These are phyloP conservation scores for Didymella pinodella DNA, from an alignment of 2,329 filamentous ascomycete species.

Conservation along the genomic window DNA sequence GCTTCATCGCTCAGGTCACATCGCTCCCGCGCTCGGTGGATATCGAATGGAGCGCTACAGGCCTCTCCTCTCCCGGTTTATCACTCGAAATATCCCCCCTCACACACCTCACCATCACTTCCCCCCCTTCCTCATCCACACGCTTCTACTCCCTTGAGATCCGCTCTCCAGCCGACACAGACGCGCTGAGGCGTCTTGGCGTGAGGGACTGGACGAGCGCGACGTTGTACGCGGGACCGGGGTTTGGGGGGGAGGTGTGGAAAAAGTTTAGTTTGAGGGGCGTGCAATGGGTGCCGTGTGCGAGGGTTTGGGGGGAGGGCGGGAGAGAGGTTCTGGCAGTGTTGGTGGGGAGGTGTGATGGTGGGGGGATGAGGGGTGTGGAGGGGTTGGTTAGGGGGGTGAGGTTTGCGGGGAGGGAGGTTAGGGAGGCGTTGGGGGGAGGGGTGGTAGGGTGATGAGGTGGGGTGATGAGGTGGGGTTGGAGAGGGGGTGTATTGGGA, in stretches of 20 bases:
- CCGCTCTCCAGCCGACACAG: slow-evolving; percentile 1
- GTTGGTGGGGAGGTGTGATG: slow-evolving; percentile 38
- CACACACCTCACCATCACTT: background rate
- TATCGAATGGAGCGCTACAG: slow-evolving; percentile 85
- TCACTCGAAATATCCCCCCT: background rate
- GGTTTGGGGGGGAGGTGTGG: slow-evolving; percentile 10
- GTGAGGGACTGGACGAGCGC: slow-evolving; percentile 25
- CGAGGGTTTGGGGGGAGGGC: slow-evolving; percentile 40
- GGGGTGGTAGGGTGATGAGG: no score
- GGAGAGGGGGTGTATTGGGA: no score
- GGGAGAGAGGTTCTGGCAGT: slow-evolving; percentile 36
- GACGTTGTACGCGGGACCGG: slow-evolving; percentile 35
- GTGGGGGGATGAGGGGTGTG: slow-evolving; percentile 24
- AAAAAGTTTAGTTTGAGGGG: slow-evolving; percentile 19
- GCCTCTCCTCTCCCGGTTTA: slow-evolving; percentile 51
- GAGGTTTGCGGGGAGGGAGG: slow-evolving; percentile 25
- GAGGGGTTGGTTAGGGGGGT: slow-evolving; percentile 34
- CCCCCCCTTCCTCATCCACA: background rate
- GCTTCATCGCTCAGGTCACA: slow-evolving; percentile 78
- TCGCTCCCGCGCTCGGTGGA: slow-evolving; percentile 75
- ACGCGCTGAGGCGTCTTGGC: slow-evolving; percentile 9
- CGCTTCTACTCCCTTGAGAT: slow-evolving; percentile 33
- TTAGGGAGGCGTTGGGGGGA: slow-evolving; percentile 9
- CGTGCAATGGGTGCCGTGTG: slow-evolving; percentile 44
- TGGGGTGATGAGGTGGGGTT: no score